Evolutionary conservation across 2,329 filamentous ascomycete species (phyloP).

Genomic region (Colletotrichum cuscutae): DNA sequence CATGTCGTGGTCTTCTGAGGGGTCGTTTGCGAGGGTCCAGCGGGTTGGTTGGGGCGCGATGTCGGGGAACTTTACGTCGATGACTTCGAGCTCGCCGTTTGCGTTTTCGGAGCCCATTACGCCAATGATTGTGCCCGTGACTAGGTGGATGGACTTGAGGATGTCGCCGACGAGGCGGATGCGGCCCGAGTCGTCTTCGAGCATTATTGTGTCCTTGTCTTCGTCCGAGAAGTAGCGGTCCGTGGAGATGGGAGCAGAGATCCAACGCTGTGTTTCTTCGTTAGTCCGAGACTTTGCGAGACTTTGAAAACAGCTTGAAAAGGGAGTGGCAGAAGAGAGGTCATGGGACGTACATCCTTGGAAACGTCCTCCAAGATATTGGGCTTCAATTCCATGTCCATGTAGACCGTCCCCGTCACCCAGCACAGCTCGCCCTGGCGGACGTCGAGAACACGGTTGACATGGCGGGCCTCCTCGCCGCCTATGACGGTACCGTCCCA

Average conservation of each 20-base stretch:
- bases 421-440: slow-evolving; percentile 95
- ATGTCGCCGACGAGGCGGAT: slow-evolving; percentile 79
- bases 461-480: slow-evolving; percentile 77
- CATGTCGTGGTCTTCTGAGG: slow-evolving; percentile 67
- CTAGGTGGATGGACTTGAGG: slow-evolving; percentile 76
- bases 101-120: slow-evolving; percentile 93
- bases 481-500: slow-evolving; percentile 85
- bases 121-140: slow-evolving; percentile 94
- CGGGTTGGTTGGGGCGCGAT: slow-evolving; percentile 83
- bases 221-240: slow-evolving; percentile 79
- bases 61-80: slow-evolving; percentile 90
- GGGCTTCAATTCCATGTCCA: slow-evolving; percentile 96
- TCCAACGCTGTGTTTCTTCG: slow-evolving; percentile 76
- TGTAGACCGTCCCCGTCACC: slow-evolving; percentile 94
- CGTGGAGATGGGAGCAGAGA: slow-evolving; percentile 80
- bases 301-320: background rate
- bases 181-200: slow-evolving; percentile 96
- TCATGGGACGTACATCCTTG: slow-evolving; percentile 75
- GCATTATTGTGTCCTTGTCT: slow-evolving; percentile 76
- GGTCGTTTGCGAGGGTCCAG: slow-evolving; percentile 74
- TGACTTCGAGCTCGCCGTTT: slow-evolving; percentile 90
- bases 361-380: slow-evolving; percentile 95
- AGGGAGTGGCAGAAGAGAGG: background rate
- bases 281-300: too few species aligned
- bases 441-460: slow-evolving; percentile 93